phyloP scores from a whole-genome alignment of 106 monocot species.

The Phalaenopsis aphrodite region DNA sequence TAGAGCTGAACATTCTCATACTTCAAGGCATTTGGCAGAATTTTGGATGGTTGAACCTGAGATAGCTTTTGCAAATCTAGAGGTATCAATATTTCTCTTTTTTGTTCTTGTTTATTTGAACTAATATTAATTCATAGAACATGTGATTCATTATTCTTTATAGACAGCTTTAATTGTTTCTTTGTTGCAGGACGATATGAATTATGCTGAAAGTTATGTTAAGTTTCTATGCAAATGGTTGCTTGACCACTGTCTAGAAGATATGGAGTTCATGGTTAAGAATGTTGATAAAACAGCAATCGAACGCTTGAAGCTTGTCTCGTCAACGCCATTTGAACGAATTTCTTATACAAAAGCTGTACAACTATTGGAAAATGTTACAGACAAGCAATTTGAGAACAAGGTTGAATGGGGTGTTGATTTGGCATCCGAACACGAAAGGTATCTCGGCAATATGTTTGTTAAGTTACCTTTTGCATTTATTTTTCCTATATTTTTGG shows the following conservation, averaged over 20 bases:
- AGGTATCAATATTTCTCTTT: conserved; percentile 33
- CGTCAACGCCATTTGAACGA: conserved; percentile 45
- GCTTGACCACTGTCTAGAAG: conserved; percentile 48
- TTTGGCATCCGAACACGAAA: conserved; percentile 35
- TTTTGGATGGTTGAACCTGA: conserved; percentile 99
- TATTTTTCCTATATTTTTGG: not conserved
- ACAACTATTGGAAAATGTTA: conserved; percentile 38
- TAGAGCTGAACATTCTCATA: conserved; percentile 92
- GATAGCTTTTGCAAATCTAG: conserved; percentile 86
- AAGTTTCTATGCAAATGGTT: conserved; percentile 65
- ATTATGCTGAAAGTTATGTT: conserved; percentile 61
- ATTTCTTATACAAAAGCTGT: conserved; percentile 63
- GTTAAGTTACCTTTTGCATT: not conserved
- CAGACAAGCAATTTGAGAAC: conserved; percentile 61
- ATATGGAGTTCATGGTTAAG: conserved; percentile 75
- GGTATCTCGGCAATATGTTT: not conserved
- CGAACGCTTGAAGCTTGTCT: conserved; percentile 49
- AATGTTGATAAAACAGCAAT: conserved; percentile 47
- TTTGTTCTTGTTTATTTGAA: not conserved
- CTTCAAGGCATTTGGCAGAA: conserved; percentile 89
- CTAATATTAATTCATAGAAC: not conserved
- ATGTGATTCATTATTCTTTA: not conserved
- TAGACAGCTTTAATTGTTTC: not conserved
- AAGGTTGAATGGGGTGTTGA: conserved; percentile 68
- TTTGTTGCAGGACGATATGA: conserved; percentile 58